A percentile compares a stretch with the other conserved stretches of the same genome.
Conservation (phyloP, 495 filamentous ascomycete species). For the Lophiotrema nucula region DNA sequence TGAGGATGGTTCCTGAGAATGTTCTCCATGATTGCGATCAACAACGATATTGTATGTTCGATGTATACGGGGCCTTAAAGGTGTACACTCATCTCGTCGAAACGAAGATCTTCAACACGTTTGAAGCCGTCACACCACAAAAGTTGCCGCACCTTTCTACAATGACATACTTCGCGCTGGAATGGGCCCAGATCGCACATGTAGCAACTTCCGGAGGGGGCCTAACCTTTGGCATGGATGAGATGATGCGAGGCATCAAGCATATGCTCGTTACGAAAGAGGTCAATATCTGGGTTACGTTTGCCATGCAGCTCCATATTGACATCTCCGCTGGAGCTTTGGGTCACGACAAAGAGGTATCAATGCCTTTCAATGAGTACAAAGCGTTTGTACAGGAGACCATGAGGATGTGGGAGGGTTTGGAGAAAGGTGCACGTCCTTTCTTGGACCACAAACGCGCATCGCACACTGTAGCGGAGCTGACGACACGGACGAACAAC, state of each 20-base stretch:
- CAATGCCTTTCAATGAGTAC: not conserved
- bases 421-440: too few relatives aligned
- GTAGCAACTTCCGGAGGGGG: too few relatives aligned
- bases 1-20: not conserved
- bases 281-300: not conserved
- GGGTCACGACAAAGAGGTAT: not conserved
- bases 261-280: not conserved
- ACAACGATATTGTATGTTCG: not conserved
- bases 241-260: not conserved
- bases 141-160: too few relatives aligned
- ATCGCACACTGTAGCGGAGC: too few relatives aligned
- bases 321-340: too few relatives aligned
- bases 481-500: too few relatives aligned
- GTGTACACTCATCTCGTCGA: not conserved
- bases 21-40: not conserved
- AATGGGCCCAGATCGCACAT: conserved; percentile 1
- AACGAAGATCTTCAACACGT: not conserved
- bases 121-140: not conserved
- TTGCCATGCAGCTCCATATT: not conserved
- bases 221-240: not conserved
- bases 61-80: not conserved
- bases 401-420: too few relatives aligned
- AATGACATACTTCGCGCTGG: not conserved
- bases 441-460: too few relatives aligned
- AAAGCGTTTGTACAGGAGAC: not conserved